Evolutionary conservation across 805 yeast genomes (phyloP), one percentile per base, ranked within the genome.

Genomic region (Saccharomycopsis sp.): DNA sequence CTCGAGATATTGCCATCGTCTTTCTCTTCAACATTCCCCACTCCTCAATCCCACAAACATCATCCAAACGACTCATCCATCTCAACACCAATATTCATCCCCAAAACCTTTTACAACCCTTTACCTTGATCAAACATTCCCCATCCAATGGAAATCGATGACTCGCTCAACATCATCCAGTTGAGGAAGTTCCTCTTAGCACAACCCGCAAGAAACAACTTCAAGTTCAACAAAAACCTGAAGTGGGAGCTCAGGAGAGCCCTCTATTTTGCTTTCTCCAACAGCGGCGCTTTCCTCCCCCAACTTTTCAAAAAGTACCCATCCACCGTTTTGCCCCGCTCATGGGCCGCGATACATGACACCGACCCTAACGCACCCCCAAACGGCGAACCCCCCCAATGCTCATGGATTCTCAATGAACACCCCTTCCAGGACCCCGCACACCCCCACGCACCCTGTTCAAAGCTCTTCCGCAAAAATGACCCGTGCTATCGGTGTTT

Each of bases 401-500:
- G n/a, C n/a, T n/a, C n/a, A n/a, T 54, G 57, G 62, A 47, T 58
- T 24, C 48, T 56, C 18, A 53, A 58, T 48, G 52, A 55, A 15
- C 18, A n/a, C 7, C 50, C 55, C 4, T 41, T 55, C 24, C 54
- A 50, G 5, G 58, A 56, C 40, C 67, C 70, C 34, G 69, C 73
- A 46, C 89, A 87, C 57, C 66, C 71, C 1, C 84, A 83, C n/a
- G 78, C 85, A 63, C 82, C 83, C 18, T 88, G 96, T 73, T 86
- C 91, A 2, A 75, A 83, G 56, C 75, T 80, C 40, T 83, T 88
- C 63, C 77, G 75, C 46, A 65, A 69, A 2, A 86, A 86, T 23
- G 88, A 85, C 60, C 82, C 85, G 0, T 84, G 86, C 20, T 88
- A 85, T 67, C 74, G 89, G 57, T 88, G 96, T 66, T 75, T 75